Evolutionary conservation across 352 stramenopile species (phyloP).

Genomic region (Pythium oligandrum): DNA sequence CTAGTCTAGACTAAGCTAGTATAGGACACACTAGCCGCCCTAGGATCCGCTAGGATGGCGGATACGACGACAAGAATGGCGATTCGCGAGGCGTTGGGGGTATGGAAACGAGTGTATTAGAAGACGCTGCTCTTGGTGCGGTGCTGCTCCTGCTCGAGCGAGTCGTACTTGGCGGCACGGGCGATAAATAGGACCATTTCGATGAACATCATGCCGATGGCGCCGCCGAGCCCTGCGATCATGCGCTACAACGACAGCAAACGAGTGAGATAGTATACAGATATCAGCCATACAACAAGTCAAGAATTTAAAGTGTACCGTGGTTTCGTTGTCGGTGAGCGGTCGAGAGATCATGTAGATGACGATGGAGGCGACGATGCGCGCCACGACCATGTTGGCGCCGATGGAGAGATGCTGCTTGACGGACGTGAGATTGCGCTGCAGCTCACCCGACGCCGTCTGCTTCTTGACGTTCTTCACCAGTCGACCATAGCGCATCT

Average conservation of each 20-base stretch:
- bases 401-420: conserved; percentile 78
- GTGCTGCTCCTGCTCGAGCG: conserved; percentile 30
- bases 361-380: conserved; percentile 75
- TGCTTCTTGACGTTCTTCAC: conserved; percentile 64
- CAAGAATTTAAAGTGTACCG: conserved; percentile 25
- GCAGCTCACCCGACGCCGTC: conserved; percentile 37
- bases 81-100: too few species aligned
- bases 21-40: not conserved
- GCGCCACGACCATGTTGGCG: conserved; percentile 81
- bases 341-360: conserved; percentile 67
- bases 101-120: not conserved
- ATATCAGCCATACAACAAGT: conserved; percentile 1
- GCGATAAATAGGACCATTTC: conserved; percentile 87
- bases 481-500: conserved; percentile 73
- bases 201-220: conserved; percentile 85
- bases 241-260: conserved; percentile 31
- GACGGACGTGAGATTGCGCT: conserved; percentile 55
- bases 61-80: too few species aligned
- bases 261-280: not conserved
- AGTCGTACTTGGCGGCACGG: conserved; percentile 61
- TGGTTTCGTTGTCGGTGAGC: conserved; percentile 73
- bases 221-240: conserved; percentile 55
- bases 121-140: not conserved
- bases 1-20: not conserved
- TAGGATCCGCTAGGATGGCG: not conserved